These are phyloP conservation scores for Cryptosporidium meleagridis DNA, from an alignment of 169 alveolate genomes.

Conservation along the genomic window DNA sequence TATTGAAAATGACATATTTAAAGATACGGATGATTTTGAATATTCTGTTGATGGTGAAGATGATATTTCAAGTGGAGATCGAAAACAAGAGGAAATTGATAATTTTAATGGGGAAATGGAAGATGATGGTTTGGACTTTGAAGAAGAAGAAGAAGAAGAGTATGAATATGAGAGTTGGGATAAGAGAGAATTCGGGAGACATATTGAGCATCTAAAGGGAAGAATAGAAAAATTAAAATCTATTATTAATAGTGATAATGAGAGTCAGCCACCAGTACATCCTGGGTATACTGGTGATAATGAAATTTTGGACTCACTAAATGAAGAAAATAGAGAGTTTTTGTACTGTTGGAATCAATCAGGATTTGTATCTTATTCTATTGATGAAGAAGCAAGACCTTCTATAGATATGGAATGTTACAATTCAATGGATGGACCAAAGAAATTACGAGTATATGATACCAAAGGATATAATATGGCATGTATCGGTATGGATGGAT, in stretches of 20 bases:
- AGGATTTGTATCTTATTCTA: slow-evolving; percentile 29
- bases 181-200: slow-evolving; percentile 53
- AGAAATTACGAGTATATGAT: slow-evolving; percentile 50
- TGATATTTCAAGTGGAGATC: not conserved
- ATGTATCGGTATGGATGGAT: slow-evolving; percentile 59
- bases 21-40: not conserved
- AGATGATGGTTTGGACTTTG: not conserved
- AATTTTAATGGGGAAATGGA: not conserved
- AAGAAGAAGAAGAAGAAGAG: slow-evolving; percentile 20
- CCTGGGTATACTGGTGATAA: slow-evolving; percentile 68
- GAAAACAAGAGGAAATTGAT: not conserved
- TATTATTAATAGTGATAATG: slow-evolving; percentile 7
- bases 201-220: slow-evolving; percentile 22
- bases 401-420: slow-evolving; percentile 63
- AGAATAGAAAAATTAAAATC: slow-evolving; percentile 38
- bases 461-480: slow-evolving; percentile 67
- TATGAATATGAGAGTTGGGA: slow-evolving; percentile 63
- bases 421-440: slow-evolving; percentile 68
- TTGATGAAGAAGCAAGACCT: slow-evolving; percentile 58
- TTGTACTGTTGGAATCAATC: slow-evolving; percentile 69
- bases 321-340: slow-evolving; percentile 50
- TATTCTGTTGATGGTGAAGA: not conserved
- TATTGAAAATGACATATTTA: not conserved
- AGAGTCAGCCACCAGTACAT: slow-evolving; percentile 12
- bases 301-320: slow-evolving; percentile 24